Evolutionary conservation across 805 yeast genomes (phyloP).

Genomic region (Candida takata): DNA sequence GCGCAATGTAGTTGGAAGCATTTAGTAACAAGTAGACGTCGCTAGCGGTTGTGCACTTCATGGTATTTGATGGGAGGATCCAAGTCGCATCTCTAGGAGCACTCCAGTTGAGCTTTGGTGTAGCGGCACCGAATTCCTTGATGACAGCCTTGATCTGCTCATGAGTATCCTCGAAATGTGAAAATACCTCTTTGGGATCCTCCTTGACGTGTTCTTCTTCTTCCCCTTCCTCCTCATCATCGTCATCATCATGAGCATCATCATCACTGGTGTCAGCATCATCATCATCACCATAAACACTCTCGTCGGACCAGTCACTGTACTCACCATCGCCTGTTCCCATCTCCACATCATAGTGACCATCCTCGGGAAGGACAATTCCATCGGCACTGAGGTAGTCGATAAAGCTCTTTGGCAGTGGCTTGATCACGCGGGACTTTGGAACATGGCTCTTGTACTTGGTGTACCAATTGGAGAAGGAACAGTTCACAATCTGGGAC

Average conservation of each 20-base stretch:
- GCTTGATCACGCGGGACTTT: slow-evolving; percentile 43
- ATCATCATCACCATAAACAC: slow-evolving; percentile 38
- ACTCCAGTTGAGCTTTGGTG: slow-evolving; percentile 95
- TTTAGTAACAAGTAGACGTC: slow-evolving; percentile 80
- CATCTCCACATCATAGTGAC: slow-evolving; percentile 26
- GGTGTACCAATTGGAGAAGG: slow-evolving; percentile 55
- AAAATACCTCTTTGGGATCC: slow-evolving; percentile 20
- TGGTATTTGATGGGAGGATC: slow-evolving; percentile 75
- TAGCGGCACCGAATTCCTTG: slow-evolving; percentile 47
- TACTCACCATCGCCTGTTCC: slow-evolving; percentile 56
- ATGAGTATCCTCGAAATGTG: slow-evolving; percentile 56
- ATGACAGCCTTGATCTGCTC: slow-evolving; percentile 40
- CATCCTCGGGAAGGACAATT: slow-evolving; percentile 50
- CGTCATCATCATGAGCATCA: slow-evolving; percentile 17
- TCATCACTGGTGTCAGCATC: slow-evolving; percentile 58
- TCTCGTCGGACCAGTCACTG: slow-evolving; percentile 70
- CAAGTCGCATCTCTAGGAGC: slow-evolving; percentile 93
- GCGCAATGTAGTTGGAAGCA: slow-evolving; percentile 81
- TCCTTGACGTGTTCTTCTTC: slow-evolving; percentile 7
- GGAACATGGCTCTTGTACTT: slow-evolving; percentile 43
- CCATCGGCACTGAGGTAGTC: slow-evolving; percentile 63
- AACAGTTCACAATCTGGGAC: slow-evolving; percentile 43
- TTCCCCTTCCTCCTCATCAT: slow-evolving; percentile 13
- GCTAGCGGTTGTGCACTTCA: slow-evolving; percentile 60
- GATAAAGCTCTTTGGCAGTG: slow-evolving; percentile 51